phyloP scores from a whole-genome alignment of 2,329 filamentous ascomycete species.

The Thielaviopsis musarum region DNA sequence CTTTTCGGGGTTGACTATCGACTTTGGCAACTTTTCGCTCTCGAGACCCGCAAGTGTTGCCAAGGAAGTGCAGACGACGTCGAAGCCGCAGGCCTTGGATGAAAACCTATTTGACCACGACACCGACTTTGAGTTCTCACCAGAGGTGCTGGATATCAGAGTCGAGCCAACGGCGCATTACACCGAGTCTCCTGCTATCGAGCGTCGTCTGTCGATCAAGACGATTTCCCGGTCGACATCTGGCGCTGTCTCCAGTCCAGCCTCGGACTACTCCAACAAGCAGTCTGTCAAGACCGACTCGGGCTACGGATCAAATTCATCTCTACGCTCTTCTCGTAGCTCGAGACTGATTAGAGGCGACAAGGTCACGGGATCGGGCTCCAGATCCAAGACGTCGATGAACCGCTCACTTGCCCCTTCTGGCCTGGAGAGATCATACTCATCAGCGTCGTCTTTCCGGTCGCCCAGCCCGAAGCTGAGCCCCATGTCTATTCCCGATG shows the following conservation, averaged over 20 bases:
- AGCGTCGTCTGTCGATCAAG: background rate
- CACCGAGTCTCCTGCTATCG: background rate
- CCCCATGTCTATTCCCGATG: constrained; percentile 5
- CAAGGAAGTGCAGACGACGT: constrained; percentile 23
- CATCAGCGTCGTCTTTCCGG: background rate
- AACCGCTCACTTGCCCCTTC: background rate
- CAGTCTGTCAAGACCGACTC: constrained; percentile 39
- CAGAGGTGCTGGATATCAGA: constrained; percentile 25
- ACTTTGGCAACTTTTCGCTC: constrained; percentile 21
- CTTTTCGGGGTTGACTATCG: constrained; percentile 6
- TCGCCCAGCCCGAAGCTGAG: constrained; percentile 1
- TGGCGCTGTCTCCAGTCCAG: constrained; percentile 30
- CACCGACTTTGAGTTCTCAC: constrained; percentile 13
- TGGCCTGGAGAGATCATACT: constrained; percentile 7
- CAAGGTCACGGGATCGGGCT: constrained; percentile 13
- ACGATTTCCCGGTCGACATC: constrained; percentile 25
- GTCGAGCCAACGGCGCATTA: constrained; percentile 29
- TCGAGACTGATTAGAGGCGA: constrained; percentile 18
- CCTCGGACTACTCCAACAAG: constrained; percentile 26
- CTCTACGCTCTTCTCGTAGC: constrained; percentile 33
- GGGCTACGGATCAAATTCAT: constrained; percentile 44
- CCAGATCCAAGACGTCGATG: background rate
- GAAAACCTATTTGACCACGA: constrained; percentile 31
- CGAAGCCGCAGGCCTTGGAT: constrained; percentile 31
- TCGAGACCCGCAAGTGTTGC: constrained; percentile 9